These are phyloP conservation scores for Aspergillus bertholletiae DNA, from an alignment of 495 filamentous ascomycete genomes.

Conservation along the genomic window DNA sequence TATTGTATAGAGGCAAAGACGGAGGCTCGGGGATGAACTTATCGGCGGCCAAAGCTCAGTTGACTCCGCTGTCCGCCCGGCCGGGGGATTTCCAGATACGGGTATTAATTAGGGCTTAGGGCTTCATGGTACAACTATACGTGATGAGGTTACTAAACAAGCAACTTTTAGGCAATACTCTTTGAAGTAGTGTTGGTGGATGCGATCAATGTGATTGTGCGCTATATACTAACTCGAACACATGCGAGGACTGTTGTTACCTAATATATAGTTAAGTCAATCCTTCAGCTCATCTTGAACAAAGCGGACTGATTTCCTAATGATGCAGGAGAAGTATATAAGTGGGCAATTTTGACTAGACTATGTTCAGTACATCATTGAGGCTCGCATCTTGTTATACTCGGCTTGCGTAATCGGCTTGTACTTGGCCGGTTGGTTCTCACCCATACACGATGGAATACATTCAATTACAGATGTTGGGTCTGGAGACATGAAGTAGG, in stretches of 20 bases:
- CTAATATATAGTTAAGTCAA: no score
- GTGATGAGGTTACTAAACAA: no score
- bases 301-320: no score
- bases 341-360: no score
- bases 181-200: no score
- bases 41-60: background rate
- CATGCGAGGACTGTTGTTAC: no score
- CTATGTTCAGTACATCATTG: constrained; percentile 45
- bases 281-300: no score
- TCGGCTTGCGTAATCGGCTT: constrained; percentile 48
- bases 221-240: no score
- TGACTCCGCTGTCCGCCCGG: constrained; percentile 11
- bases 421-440: constrained; percentile 44
- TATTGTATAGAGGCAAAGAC: background rate
- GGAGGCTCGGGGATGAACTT: constrained; percentile 6
- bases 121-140: constrained; percentile 2
- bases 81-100: constrained; percentile 7
- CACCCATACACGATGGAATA: constrained; percentile 46
- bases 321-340: no score
- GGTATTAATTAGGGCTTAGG: constrained; percentile 15
- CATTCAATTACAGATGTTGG: constrained; percentile 52
- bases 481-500: constrained; percentile 59
- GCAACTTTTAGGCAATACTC: no score
- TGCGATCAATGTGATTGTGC: no score
- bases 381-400: constrained; percentile 50